A percentile compares a stretch with the other conserved stretches of the same genome.
These are phyloP conservation scores for Tylopilus sp. DNA, from an alignment of 1,284 basidiomycete species.

Conservation along the genomic window DNA sequence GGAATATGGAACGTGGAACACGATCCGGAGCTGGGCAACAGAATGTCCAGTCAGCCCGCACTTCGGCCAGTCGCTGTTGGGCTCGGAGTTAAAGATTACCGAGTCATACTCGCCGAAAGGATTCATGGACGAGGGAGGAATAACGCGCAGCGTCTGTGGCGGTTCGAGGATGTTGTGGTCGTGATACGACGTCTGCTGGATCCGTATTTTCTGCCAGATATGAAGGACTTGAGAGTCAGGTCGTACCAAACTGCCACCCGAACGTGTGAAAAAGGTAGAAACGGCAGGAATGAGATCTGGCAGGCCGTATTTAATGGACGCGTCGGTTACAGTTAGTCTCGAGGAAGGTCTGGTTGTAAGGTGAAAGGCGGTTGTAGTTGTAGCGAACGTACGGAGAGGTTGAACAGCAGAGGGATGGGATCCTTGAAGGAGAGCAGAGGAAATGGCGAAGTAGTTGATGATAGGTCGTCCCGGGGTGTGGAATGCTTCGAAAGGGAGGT, in stretches of 20 bases:
- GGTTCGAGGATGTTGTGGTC: background rate
- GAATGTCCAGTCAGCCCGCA: too few species aligned
- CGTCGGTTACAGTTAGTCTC: constrained; percentile 5
- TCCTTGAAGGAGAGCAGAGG: background rate
- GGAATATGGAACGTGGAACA: too few species aligned
- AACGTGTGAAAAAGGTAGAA: background rate
- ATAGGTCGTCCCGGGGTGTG: background rate
- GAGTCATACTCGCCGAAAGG: background rate
- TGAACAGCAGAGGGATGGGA: background rate
- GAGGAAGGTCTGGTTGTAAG: too few species aligned
- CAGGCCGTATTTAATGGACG: constrained; percentile 4
- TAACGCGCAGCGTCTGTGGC: constrained; percentile 2
- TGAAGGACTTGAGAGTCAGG: constrained; percentile 4
- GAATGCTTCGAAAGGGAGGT: too few species aligned
- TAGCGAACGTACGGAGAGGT: background rate
- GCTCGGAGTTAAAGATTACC: too few species aligned
- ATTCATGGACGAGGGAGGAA: background rate
- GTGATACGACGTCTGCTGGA: constrained; percentile 12
- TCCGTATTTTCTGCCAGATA: constrained; percentile 11
- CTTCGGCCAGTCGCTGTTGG: too few species aligned
- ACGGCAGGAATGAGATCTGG: constrained; percentile 11
- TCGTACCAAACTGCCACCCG: background rate
- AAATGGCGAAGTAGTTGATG: background rate
- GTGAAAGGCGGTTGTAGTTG: too few species aligned
- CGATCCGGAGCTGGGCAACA: too few species aligned